Evolutionary conservation across 2,329 filamentous ascomycete genomes (phyloP).

Genomic region (Botrytis fragariae): DNA sequence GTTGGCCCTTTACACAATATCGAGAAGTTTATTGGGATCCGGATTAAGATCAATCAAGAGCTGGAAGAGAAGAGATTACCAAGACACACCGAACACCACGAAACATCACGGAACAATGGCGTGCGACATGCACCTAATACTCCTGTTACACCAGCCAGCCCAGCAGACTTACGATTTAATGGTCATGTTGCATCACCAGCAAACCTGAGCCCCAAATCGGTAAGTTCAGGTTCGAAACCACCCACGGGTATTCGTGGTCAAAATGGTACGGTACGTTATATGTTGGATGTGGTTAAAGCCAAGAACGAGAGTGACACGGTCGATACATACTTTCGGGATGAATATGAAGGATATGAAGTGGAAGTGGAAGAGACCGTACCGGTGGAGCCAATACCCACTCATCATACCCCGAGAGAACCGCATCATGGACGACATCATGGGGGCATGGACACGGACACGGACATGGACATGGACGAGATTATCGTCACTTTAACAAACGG

Average conservation of each 20-base stretch:
- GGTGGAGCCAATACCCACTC: conserved; percentile 24
- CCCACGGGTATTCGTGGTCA: conserved; percentile 40
- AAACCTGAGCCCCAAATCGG: conserved; percentile 36
- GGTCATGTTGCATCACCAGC: conserved; percentile 35
- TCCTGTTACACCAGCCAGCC: conserved; percentile 38
- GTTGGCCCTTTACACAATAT: conserved; percentile 71
- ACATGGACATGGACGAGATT: conserved; percentile 20
- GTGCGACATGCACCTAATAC: conserved; percentile 39
- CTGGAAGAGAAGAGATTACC: conserved; percentile 61
- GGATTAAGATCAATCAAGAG: conserved; percentile 83
- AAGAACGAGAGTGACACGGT: conserved; percentile 67
- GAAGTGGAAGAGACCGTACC: conserved; percentile 66
- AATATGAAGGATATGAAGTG: conserved; percentile 73
- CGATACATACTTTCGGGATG: conserved; percentile 65
- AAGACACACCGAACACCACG: conserved; percentile 62
- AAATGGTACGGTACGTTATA: conserved; percentile 82
- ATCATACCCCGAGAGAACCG: conserved; percentile 23
- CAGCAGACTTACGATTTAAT: conserved; percentile 36
- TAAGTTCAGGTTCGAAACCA: conserved; percentile 31
- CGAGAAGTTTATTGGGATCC: conserved; percentile 78
- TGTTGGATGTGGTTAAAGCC: conserved; percentile 77
- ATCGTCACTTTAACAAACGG: conserved; percentile 27
- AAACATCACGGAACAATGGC: conserved; percentile 38
- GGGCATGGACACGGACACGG: conserved; percentile 19
- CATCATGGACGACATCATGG: conserved; percentile 22